Base-by-base conservation (phyloP, 202 grass and related monocot species). In the Eragrostis tef region DNA sequence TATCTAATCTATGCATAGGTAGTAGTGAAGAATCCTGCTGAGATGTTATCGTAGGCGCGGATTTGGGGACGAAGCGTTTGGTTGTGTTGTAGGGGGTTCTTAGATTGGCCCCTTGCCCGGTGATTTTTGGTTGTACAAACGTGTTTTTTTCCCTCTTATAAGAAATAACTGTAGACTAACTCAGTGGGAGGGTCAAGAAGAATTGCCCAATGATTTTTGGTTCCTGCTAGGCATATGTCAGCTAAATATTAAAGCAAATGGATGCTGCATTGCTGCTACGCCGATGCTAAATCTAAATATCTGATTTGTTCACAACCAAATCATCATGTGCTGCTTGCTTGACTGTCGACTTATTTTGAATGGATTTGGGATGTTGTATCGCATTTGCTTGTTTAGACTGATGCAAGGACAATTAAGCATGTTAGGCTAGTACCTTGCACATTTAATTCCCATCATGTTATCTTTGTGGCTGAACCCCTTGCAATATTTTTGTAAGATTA, bases 1-100 rank as follows among this genome's bases (percentile, higher is more conserved):
- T 95, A 41, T 95, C 11, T 31, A 25, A 45, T 43, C 4, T 27
- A 6, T 14, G 22, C 17, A n/a, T 22, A 22, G 66, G 20, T 44
- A n/a, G 4, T 77, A 31, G 16, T 22, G 25, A 39, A 31, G 16
- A 21, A 19, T 1, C 51, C 31, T 49, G 11, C 3, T 48, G 20
- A 4, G 13, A 60, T 51, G 57, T 51, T 64, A 6, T 2, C 16
- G 11, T 20, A 25, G 44, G 20, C n/a, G 9, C 2, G 6, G 27
- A 9, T 66, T 39, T 17, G 9, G 50, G 72, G 50, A n/a, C 15
- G 53, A 0, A 6, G 29, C 20, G 3, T 14, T 73, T 73, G 56
- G 50, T 39, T 39, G 20, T 6, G n/a, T 14, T 16, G 24, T 34
- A 16, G 11, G 21, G 19, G 7, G 42, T 42, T 70, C 15, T 62